Evolutionary conservation across 768 basidiomycete species (phyloP).

Genomic region (Pleurotus eryngii): DNA sequence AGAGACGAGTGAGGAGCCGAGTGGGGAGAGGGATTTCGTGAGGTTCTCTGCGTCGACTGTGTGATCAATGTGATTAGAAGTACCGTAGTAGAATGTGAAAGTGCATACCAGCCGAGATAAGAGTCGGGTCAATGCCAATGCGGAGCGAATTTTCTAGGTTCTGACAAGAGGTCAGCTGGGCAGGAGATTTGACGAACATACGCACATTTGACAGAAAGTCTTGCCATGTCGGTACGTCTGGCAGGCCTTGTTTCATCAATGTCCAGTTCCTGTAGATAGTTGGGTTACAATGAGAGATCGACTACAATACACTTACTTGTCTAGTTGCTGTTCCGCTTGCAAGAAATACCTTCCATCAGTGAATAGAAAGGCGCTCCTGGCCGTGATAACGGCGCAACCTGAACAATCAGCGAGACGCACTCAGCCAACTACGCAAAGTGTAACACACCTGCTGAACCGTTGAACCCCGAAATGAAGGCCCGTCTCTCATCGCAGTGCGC

Average conservation of each 20-base stretch:
- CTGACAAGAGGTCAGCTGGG: constrained; percentile 28
- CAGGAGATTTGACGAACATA: background rate
- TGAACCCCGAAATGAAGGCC: constrained; percentile 90
- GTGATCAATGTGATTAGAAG: background rate
- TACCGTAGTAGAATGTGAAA: background rate
- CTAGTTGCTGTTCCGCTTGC: constrained; percentile 88
- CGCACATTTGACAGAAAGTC: constrained; percentile 74
- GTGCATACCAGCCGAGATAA: constrained; percentile 62
- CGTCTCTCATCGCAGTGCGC: constrained; percentile 82
- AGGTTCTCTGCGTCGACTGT: constrained; percentile 66
- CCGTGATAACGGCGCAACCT: constrained; percentile 20
- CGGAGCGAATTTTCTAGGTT: constrained; percentile 57
- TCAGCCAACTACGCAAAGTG: too few relatives aligned
- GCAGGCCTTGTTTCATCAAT: constrained; percentile 88
- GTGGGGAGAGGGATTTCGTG: constrained; percentile 48
- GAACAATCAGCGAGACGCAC: too few relatives aligned
- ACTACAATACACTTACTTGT: constrained; percentile 46
- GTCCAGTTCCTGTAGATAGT: constrained; percentile 70
- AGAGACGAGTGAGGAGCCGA: constrained; percentile 62
- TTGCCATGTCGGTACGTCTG: constrained; percentile 89
- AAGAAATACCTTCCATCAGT: constrained; percentile 96
- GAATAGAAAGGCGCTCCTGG: constrained; percentile 75
- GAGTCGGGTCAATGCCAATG: constrained; percentile 80
- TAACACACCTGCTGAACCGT: constrained; percentile 89
- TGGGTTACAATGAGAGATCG: background rate